Evolutionary conservation across 1,284 basidiomycete genomes (phyloP).

Genomic region (Violaceomyces palustris): DNA sequence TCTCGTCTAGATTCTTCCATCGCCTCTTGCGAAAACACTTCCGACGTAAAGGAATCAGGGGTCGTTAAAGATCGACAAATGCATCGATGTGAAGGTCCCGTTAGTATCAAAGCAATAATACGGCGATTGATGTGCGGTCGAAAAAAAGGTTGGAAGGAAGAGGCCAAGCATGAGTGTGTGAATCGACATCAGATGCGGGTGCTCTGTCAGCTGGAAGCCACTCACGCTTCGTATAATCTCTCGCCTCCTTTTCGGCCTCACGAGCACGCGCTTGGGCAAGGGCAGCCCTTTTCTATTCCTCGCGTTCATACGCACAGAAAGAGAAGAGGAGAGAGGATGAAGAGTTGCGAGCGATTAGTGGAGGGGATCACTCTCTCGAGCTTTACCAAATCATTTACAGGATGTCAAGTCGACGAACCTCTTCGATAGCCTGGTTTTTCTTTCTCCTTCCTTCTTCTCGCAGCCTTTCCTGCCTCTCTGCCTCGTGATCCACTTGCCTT

Average conservation of each 20-base stretch:
- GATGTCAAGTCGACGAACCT: conserved; percentile 8
- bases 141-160: no score
- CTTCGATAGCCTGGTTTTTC: conserved; percentile 33
- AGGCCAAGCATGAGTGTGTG: no score
- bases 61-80: not conserved
- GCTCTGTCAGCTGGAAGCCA: not conserved
- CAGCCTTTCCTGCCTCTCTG: conserved; percentile 67
- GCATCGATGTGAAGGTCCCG: no score
- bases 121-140: no score
- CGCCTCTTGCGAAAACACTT: conserved; percentile 44
- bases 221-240: conserved; percentile 54
- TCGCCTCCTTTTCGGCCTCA: conserved; percentile 59
- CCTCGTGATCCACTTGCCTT: conserved; percentile 74
- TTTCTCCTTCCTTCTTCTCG: conserved; percentile 31
- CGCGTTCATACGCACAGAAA: no score
- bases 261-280: conserved; percentile 28
- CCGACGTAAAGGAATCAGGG: not conserved
- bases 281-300: conserved; percentile 33
- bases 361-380: not conserved
- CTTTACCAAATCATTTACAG: no score
- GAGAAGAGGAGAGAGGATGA: not conserved
- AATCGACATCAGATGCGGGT: no score
- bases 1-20: no score
- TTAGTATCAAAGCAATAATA: no score
- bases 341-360: not conserved